A percentile compares a stretch with the other conserved stretches of the same genome.
Evolutionary conservation across 805 yeast genomes (phyloP).

Genomic region (Naumovozyma baii): DNA sequence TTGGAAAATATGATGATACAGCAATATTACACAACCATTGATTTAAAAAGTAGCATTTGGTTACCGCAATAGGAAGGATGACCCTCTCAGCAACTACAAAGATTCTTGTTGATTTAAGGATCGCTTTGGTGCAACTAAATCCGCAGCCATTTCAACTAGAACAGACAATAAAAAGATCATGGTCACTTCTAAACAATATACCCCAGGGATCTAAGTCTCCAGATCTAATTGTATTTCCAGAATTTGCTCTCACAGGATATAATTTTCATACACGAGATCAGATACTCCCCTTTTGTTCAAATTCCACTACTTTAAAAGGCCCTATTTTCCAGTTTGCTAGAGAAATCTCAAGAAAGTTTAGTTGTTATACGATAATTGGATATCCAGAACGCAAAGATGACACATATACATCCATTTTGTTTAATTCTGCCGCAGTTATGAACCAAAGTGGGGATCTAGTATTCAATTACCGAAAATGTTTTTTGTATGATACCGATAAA

Average conservation of each 20-base stretch:
- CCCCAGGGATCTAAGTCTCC: slow-evolving; percentile 24
- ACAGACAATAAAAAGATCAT: slow-evolving; percentile 42
- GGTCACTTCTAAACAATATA: slow-evolving; percentile 30
- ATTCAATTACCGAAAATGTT: slow-evolving; percentile 65
- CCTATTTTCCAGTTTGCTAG: slow-evolving; percentile 49
- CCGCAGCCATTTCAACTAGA: slow-evolving; percentile 53
- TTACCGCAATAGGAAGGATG: background rate
- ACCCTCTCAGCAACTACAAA: background rate
- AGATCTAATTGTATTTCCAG: slow-evolving; percentile 75
- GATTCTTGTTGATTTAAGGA: slow-evolving; percentile 37
- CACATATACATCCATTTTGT: slow-evolving; percentile 27
- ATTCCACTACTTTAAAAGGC: slow-evolving; percentile 30
- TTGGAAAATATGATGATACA: too few relatives aligned
- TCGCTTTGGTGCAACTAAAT: slow-evolving; percentile 62
- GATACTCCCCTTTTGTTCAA: slow-evolving; percentile 48
- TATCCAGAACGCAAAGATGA: slow-evolving; percentile 52
- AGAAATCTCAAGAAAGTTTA: slow-evolving; percentile 37
- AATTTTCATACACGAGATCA: slow-evolving; percentile 43
- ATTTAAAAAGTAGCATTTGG: too few relatives aligned
- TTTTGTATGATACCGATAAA: slow-evolving; percentile 70
- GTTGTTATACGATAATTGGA: slow-evolving; percentile 68
- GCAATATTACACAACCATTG: too few relatives aligned
- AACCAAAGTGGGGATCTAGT: slow-evolving; percentile 48
- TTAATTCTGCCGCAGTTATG: slow-evolving; percentile 64
- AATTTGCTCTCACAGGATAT: slow-evolving; percentile 77